Evolutionary conservation across 129 eudicot genomes (phyloP), one percentile per base, ranked within the genome.

Genomic region (Tagetes erecta): DNA sequence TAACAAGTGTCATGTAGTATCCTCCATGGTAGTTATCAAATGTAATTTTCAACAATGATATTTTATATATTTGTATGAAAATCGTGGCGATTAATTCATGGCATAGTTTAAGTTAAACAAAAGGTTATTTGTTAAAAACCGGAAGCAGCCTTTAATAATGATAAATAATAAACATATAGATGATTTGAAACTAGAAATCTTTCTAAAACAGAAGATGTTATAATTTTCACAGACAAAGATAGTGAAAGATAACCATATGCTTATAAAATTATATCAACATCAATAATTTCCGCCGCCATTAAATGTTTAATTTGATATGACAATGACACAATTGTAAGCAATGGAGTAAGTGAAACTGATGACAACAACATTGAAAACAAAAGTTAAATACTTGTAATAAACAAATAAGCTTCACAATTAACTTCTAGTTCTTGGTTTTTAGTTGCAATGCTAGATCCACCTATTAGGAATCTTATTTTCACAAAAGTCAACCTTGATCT

Each of bases 1-100:
- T 72, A 72, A 64, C 80, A 81, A 63, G 64, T 76, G 78, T 69
- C 81, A 70, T 63, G 50, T 62, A 40, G 50, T 35, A 74, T n/a
- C n/a, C 14, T 37, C 34, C 64, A 62, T 59, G 50, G 51, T 59
- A 78, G 71, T 47, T 36, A 47, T 47, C 76, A 70, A 39, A 30
- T 37, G 55, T n/a, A 30, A 8, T 12, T 69, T 68, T 64, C 63
- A 74, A 63, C 20, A 45, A 57, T 45, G 35, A 57, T 57, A 6
- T 27, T 39, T 58, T 46, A 45, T 46, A 46, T 30, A 46, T 45
- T n/a, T n/a, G n/a, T n/a, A n/a, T n/a, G n/a, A n/a, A n/a, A n/a
- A n/a, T n/a, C n/a, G n/a, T n/a, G n/a, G n/a, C n/a, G 3, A 2
- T 46, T 45, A 8, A 30, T 45, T 31, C 2, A 3, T 31, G 0